Evolutionary conservation across 2,329 filamentous ascomycete species (phyloP), one percentile per base, ranked within the genome.

Genomic region (Periconia sp.): DNA sequence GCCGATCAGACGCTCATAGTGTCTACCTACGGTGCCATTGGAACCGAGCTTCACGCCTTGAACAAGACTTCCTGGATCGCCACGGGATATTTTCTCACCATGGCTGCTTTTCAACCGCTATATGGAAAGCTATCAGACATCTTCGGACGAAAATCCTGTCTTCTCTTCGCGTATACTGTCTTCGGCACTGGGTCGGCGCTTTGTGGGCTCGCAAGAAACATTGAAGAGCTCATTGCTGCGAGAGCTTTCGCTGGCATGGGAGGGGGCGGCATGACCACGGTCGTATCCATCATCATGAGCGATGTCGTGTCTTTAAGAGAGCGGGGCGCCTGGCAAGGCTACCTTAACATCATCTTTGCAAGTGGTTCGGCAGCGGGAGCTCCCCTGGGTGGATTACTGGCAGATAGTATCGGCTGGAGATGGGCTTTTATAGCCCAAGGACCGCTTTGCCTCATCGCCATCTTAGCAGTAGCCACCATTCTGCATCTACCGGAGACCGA

Each of bases 41-140:
- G 87, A 9, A 88, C 80, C 43, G 88, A 92, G 50, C 73, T 92
- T 19, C 77, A 88, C 37, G 86, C 88, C 1, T 75, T 92, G 38
- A 89, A 87, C 61, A 82, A 81, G 52, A 89, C 87, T 4, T 86
- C 82, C 38, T 91, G 88, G 87, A 86, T 91, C 45, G 86, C 86
- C 19, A 63, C 53, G 10, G 81, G 79, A 8, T 87, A 92, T 65
- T 87, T 90, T 57, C 75, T 92, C 38, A 89, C 87, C 1, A 71
- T 89, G 37, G 88, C 87, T 3, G 85, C 84, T 16, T 89, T 87
- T 55, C 88, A 92, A 62, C 88, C 87, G 1, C 71, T 90, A 0
- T 90, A 87, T 53, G 86, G 86, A 33, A 87, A 86, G 55, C 73
- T 88, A 4, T 83, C 78, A 36, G 85, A 88, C 59, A 86, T 89